Percentiles rank a stretch among this genome's conserved stretches.
These are phyloP conservation scores for Aspergillus proliferans DNA, from an alignment of 2,329 filamentous ascomycete genomes.

Conservation along the genomic window DNA sequence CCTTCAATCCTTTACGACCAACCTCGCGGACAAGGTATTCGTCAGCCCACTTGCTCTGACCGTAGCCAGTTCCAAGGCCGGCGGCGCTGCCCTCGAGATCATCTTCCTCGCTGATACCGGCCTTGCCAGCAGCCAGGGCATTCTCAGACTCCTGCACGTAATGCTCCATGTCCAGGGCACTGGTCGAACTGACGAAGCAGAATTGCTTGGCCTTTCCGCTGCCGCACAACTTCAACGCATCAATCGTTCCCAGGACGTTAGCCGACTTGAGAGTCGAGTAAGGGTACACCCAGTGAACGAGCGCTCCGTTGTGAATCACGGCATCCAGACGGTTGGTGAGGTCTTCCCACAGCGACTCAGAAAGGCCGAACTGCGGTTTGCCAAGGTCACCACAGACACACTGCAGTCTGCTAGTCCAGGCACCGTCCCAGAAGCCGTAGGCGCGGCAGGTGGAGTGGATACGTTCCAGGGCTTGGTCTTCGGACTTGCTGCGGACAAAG, in stretches of 20 bases:
- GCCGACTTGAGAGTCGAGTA: conserved; percentile 65
- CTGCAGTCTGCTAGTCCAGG: conserved; percentile 59
- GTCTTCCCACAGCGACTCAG: conserved; percentile 57
- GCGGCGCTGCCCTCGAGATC: conserved; percentile 68
- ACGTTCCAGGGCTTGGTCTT: conserved; percentile 20
- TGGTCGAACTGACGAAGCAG: conserved; percentile 76
- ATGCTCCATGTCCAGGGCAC: conserved; percentile 72
- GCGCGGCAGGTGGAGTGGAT: conserved; percentile 37
- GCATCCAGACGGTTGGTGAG: conserved; percentile 63
- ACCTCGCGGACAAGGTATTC: conserved; percentile 71
- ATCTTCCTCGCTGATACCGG: conserved; percentile 66
- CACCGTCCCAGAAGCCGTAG: conserved; percentile 68
- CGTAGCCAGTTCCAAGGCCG: conserved; percentile 80
- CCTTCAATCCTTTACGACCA: conserved; percentile 66
- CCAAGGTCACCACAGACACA: conserved; percentile 57
- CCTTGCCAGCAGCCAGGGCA: conserved; percentile 54
- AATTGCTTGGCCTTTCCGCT: conserved; percentile 72
- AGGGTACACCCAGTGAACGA: conserved; percentile 70
- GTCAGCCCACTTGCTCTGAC: conserved; percentile 81
- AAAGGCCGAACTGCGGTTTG: conserved; percentile 67
- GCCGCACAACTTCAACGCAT: conserved; percentile 69
- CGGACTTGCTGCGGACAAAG: conserved; percentile 63
- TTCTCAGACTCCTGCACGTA: conserved; percentile 68
- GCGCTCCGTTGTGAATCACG: conserved; percentile 75
- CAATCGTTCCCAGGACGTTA: conserved; percentile 78